These are phyloP conservation scores for Colletotrichum somersetense DNA, from an alignment of 2,329 filamentous ascomycete species.

Conservation along the genomic window DNA sequence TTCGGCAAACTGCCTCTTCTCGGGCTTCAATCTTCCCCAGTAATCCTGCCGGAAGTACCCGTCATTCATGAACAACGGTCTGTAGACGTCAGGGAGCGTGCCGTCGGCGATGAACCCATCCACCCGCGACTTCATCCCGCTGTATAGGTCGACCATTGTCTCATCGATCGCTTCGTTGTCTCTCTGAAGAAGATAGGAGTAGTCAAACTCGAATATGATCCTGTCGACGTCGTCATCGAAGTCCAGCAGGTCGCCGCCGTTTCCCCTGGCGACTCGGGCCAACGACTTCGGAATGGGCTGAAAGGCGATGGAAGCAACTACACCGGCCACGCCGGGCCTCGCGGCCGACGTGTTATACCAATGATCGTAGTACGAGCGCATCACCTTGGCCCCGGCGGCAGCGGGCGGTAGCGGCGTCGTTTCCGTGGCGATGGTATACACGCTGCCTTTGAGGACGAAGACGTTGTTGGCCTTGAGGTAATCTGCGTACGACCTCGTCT, in stretches of 20 bases:
- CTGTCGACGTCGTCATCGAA: constrained; percentile 54
- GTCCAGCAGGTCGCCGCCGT: constrained; percentile 56
- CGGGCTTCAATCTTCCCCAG: constrained; percentile 54
- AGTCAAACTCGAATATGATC: constrained; percentile 59
- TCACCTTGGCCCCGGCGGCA: constrained; percentile 46
- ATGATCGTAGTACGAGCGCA: constrained; percentile 49
- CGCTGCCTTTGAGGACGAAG: constrained; percentile 50
- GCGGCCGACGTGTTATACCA: constrained; percentile 51
- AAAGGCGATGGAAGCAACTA: constrained; percentile 52
- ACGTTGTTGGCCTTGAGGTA: constrained; percentile 58
- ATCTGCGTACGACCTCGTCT: constrained; percentile 61
- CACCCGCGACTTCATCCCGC: constrained; percentile 49
- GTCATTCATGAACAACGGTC: constrained; percentile 60
- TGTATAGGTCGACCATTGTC: constrained; percentile 53
- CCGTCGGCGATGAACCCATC: constrained; percentile 50
- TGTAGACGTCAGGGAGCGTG: constrained; percentile 51
- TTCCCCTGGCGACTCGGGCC: constrained; percentile 48
- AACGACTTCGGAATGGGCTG: constrained; percentile 56
- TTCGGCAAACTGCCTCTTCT: constrained; percentile 51
- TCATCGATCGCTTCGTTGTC: constrained; percentile 50
- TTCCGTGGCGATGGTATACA: constrained; percentile 56
- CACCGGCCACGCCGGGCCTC: constrained; percentile 14
- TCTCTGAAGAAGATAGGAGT: constrained; percentile 50
- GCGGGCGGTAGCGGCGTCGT: constrained; percentile 51
- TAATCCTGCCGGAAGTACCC: constrained; percentile 58